phyloP scores from a whole-genome alignment of 2,329 filamentous ascomycete species.

The Penicillium sp. region DNA sequence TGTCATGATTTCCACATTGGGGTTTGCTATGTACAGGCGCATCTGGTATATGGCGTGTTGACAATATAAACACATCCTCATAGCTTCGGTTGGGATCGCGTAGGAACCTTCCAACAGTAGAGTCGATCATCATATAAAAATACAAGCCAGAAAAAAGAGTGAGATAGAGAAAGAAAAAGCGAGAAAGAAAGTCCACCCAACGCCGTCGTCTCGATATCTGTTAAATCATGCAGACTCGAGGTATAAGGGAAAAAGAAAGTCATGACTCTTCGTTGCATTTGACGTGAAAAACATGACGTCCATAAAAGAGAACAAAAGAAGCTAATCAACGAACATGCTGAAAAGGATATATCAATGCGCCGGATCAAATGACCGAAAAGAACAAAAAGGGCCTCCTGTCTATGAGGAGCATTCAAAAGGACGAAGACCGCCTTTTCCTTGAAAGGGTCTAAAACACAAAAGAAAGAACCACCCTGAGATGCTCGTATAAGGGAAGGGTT shows the following conservation, averaged over 20 bases:
- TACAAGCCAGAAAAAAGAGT: background rate
- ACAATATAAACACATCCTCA: background rate
- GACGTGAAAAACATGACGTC: constrained; percentile 33
- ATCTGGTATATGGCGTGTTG: background rate
- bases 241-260: constrained; percentile 21
- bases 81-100: background rate
- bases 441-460: constrained; percentile 19
- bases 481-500: background rate
- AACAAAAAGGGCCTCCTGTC: constrained; percentile 18
- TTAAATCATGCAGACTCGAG: background rate
- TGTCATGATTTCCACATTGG: background rate
- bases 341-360: constrained; percentile 20
- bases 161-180: background rate
- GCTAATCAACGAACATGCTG: constrained; percentile 24
- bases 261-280: constrained; percentile 43
- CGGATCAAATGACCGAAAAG: constrained; percentile 9
- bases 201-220: background rate
- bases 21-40: background rate
- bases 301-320: constrained; percentile 20
- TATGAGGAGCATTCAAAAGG: constrained; percentile 21
- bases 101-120: background rate
- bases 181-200: background rate
- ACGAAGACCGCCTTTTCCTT: constrained; percentile 8
- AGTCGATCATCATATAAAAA: background rate
- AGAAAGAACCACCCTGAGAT: constrained; percentile 16